A percentile compares a stretch with the other conserved stretches of the same genome.
Evolutionary conservation across 1,284 basidiomycete genomes (phyloP).

Genomic region (Inonotus hispidus): DNA sequence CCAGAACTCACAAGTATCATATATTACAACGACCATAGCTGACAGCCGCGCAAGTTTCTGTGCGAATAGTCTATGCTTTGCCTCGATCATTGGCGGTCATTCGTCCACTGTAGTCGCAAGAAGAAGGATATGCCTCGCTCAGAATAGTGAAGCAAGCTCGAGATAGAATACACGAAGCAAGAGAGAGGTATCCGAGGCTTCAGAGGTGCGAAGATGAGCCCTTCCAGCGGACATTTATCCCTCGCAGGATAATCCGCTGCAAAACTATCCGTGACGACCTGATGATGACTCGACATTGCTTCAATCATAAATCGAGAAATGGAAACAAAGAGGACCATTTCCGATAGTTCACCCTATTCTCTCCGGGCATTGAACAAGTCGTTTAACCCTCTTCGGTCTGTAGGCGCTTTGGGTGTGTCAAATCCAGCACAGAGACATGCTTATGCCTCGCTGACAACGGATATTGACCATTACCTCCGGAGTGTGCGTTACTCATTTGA

Average conservation of each 20-base stretch:
- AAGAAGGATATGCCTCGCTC: not conserved
- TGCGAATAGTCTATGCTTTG: not conserved
- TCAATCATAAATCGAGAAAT: not conserved
- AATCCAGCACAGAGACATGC: not conserved
- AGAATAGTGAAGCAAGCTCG: not conserved
- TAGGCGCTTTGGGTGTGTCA: not conserved
- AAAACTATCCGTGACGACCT: not conserved
- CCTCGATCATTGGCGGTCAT: not conserved
- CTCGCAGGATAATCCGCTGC: not conserved
- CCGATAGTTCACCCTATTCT: not conserved
- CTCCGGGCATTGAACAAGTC: not conserved
- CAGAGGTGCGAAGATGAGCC: not conserved
- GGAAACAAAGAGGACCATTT: not conserved
- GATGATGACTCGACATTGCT: not conserved
- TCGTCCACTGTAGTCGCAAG: not conserved
- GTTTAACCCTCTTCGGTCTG: not conserved
- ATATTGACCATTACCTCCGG: too few relatives aligned
- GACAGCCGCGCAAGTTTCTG: constrained; percentile 4
- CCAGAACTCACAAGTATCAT: constrained; percentile 2
- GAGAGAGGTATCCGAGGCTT: too few relatives aligned
- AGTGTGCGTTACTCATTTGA: too few relatives aligned
- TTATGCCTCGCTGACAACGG: not conserved
- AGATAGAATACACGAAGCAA: too few relatives aligned
- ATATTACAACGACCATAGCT: constrained; percentile 5
- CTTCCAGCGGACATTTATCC: not conserved